Evolutionary conservation across 805 yeast genomes (phyloP).

Genomic region (Ascoidea rubescens): DNA sequence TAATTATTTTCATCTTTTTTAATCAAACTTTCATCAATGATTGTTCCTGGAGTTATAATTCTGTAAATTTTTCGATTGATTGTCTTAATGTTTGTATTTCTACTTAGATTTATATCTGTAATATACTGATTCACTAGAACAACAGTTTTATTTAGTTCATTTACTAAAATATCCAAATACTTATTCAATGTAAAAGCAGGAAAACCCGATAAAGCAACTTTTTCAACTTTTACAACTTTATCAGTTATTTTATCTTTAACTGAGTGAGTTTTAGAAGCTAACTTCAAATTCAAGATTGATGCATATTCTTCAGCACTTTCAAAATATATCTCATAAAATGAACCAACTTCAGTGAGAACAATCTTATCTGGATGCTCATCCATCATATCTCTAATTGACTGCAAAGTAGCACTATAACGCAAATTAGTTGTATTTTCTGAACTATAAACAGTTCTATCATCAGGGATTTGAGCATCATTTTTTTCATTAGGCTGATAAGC

Average conservation of each 20-base stretch:
- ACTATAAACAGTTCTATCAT: too few species aligned
- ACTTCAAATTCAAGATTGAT: slow-evolving; percentile 53
- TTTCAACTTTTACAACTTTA: slow-evolving; percentile 21
- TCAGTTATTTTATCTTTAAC: too few species aligned
- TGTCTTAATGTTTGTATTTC: slow-evolving; percentile 15
- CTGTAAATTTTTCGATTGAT: slow-evolving; percentile 62
- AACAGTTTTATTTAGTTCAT: slow-evolving; percentile 54
- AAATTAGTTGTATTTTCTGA: too few species aligned
- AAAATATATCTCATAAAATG: slow-evolving; percentile 78
- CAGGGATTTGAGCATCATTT: too few species aligned
- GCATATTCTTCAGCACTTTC: slow-evolving; percentile 75
- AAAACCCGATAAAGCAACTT: slow-evolving; percentile 82
- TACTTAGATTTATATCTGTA: slow-evolving; percentile 18
- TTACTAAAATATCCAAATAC: slow-evolving; percentile 61
- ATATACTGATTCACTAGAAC: slow-evolving; percentile 66
- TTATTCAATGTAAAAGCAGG: slow-evolving; percentile 61
- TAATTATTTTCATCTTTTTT: slow-evolving; percentile 62
- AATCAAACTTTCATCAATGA: slow-evolving; percentile 74
- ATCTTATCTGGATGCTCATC: slow-evolving; percentile 36
- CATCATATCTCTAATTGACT: slow-evolving; percentile 17
- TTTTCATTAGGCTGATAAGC: too few species aligned
- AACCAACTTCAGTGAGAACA: slow-evolving; percentile 70
- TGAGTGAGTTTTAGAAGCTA: slow-evolving; percentile 32
- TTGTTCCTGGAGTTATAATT: slow-evolving; percentile 84
- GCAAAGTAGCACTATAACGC: too few species aligned